Conservation (phyloP, 75 land plant species). For the Pseudotsuga menziesii region DNA sequence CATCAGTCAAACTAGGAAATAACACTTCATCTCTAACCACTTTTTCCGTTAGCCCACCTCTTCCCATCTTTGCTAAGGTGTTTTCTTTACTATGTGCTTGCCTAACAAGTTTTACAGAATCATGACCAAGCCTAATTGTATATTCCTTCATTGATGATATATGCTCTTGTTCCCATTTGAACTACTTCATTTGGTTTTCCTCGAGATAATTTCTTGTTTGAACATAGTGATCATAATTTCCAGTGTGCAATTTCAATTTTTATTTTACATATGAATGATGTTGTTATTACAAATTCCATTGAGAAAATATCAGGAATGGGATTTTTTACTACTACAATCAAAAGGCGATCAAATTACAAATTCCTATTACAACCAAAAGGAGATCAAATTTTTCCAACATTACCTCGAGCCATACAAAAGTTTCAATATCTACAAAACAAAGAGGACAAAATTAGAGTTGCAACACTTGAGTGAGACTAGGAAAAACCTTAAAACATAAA, state of each 20-base stretch:
- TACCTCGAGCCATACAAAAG: slow-evolving; percentile 97
- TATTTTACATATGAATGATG: slow-evolving; percentile 96
- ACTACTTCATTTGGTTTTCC: slow-evolving; percentile 90
- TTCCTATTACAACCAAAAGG: too few species aligned
- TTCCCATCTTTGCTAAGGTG: too few species aligned
- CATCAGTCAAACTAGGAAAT: too few species aligned
- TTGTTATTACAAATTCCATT: slow-evolving; percentile 96
- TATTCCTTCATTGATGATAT: slow-evolving; percentile 84
- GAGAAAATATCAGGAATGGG: slow-evolving; percentile 94
- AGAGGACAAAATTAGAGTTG: background rate
- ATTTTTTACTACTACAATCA: slow-evolving; percentile 91
- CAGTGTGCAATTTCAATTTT: slow-evolving; percentile 79
- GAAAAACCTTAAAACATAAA: background rate
- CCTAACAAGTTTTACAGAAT: too few species aligned
- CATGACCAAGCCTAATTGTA: slow-evolving; percentile 79
- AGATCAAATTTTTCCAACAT: slow-evolving; percentile 78
- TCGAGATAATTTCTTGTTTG: slow-evolving; percentile 78
- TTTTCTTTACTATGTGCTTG: too few species aligned
- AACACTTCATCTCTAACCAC: too few species aligned
- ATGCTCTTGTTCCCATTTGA: slow-evolving; percentile 89
- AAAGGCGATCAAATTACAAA: slow-evolving; percentile 80
- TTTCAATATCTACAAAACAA: slow-evolving; percentile 71
- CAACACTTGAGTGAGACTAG: too few species aligned
- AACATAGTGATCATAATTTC: slow-evolving; percentile 85
- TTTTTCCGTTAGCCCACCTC: too few species aligned